phyloP scores from a whole-genome alignment of 352 stramenopile species.

The Globisporangium recalcitrans region DNA sequence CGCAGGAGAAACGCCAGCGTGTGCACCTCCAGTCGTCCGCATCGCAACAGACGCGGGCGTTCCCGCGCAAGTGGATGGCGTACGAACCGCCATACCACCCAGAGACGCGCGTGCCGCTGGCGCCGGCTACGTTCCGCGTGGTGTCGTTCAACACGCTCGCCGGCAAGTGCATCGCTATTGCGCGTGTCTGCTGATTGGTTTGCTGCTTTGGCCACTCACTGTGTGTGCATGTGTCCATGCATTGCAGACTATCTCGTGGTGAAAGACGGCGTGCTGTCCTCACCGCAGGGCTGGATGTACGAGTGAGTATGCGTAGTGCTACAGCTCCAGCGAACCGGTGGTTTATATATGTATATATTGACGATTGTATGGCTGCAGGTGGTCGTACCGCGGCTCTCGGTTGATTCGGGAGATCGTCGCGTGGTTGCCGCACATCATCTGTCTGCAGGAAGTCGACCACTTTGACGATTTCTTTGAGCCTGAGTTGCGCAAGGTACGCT shows the following conservation, averaged over 20 bases:
- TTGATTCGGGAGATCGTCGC: constrained; percentile 50
- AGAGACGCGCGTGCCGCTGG: constrained; percentile 16
- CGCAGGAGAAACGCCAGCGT: constrained; percentile 7
- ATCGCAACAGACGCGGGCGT: constrained; percentile 9
- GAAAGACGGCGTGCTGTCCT: constrained; percentile 19
- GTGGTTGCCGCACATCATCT: constrained; percentile 47
- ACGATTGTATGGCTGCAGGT: constrained; percentile 15
- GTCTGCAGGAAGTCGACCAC: constrained; percentile 71
- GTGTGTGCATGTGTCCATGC: not conserved
- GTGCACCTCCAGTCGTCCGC: not conserved
- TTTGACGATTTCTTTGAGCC: constrained; percentile 69
- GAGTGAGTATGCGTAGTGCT: constrained; percentile 27
- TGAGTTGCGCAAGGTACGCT: constrained; percentile 33
- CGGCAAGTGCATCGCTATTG: constrained; percentile 20
- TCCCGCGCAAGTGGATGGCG: constrained; percentile 40
- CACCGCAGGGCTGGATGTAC: constrained; percentile 41
- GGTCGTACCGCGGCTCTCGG: constrained; percentile 38
- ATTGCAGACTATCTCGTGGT: constrained; percentile 54
- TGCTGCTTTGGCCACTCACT: not conserved
- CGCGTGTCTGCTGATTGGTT: not conserved
- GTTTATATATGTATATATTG: too few species aligned
- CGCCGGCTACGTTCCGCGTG: constrained; percentile 47
- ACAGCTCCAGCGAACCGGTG: too few species aligned
- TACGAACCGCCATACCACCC: constrained; percentile 32
- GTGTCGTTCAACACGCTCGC: constrained; percentile 73